A percentile compares a stretch with the other conserved stretches of the same genome.
Evolutionary conservation across 163 green algal species (phyloP).

Genomic region (Trebouxiophyceae sp.): DNA sequence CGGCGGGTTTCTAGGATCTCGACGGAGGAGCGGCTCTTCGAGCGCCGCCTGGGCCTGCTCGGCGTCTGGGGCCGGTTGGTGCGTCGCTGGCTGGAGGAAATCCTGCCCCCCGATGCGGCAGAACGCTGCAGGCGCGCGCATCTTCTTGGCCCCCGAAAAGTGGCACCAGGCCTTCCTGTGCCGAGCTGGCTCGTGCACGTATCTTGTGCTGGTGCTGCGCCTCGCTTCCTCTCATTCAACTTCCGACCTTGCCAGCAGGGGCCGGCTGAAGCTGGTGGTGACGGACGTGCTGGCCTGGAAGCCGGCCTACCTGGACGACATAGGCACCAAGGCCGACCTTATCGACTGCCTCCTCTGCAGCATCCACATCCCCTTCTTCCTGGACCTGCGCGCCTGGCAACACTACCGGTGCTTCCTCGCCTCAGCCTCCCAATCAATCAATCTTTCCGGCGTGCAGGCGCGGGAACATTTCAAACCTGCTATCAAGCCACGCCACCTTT

Average conservation of each 20-base stretch:
- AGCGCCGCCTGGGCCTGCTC: slow-evolving; percentile 26
- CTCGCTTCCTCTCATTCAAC: neutral
- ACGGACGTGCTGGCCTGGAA: slow-evolving; percentile 37
- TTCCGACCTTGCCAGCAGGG: slow-evolving; percentile 7
- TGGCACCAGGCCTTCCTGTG: too few species aligned
- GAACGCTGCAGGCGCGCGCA: slow-evolving; percentile 15
- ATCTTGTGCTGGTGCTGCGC: too few species aligned
- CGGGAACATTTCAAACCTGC: too few species aligned
- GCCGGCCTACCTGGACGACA: slow-evolving; percentile 29
- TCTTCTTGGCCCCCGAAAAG: too few species aligned
- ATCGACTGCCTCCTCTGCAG: slow-evolving; percentile 33
- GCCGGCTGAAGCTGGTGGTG: slow-evolving; percentile 44
- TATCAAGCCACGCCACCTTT: too few species aligned
- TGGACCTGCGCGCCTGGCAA: neutral
- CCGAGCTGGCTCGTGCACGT: too few species aligned
- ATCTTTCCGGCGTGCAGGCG: too few species aligned
- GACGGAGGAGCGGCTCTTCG: slow-evolving; percentile 31
- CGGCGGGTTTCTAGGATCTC: too few species aligned
- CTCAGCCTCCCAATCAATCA: too few species aligned
- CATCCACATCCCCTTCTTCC: slow-evolving; percentile 14
- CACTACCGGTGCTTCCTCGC: neutral
- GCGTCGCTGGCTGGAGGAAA: slow-evolving; percentile 32
- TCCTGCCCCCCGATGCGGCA: slow-evolving; percentile 31
- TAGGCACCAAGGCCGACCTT: slow-evolving; percentile 29
- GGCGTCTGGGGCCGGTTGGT: slow-evolving; percentile 40